phyloP scores from a whole-genome alignment of 495 filamentous ascomycete species.

The Sabuloglossum arenarium region DNA sequence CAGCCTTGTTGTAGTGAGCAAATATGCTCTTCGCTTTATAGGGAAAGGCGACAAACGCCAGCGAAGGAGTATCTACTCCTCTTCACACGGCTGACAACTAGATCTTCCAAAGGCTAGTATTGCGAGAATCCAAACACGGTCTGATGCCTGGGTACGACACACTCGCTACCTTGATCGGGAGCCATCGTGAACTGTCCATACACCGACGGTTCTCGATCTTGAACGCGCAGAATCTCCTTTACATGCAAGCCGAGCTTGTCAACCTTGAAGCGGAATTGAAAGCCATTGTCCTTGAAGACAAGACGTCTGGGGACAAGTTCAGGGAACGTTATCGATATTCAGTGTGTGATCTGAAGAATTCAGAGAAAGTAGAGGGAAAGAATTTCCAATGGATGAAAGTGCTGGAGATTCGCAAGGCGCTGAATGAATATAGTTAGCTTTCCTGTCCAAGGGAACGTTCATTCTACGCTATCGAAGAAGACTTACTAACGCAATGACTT shows the following conservation, averaged over 20 bases:
- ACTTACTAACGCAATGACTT: too few species aligned
- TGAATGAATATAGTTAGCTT: background rate
- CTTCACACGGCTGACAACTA: too few species aligned
- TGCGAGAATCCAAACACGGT: too few species aligned
- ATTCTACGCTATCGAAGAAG: too few species aligned
- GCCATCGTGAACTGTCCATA: background rate
- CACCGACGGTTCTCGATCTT: background rate
- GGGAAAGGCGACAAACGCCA: too few species aligned
- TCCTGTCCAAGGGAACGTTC: background rate
- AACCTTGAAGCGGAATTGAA: background rate
- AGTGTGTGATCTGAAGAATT: too few species aligned
- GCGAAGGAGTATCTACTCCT: too few species aligned
- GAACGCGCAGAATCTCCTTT: background rate
- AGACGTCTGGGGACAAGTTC: background rate
- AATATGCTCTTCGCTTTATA: too few species aligned
- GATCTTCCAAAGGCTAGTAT: too few species aligned
- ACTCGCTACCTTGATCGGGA: background rate
- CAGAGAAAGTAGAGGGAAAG: too few species aligned
- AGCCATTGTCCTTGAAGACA: background rate
- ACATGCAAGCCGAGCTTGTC: background rate
- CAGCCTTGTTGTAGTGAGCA: too few species aligned
- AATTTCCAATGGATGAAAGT: background rate
- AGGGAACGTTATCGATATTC: too few species aligned
- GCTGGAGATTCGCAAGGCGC: background rate
- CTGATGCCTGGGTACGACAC: background rate